Evolutionary conservation across 441 rosid genomes (phyloP), one percentile per base, ranked within the genome.

Genomic region (Brassica balearica): DNA sequence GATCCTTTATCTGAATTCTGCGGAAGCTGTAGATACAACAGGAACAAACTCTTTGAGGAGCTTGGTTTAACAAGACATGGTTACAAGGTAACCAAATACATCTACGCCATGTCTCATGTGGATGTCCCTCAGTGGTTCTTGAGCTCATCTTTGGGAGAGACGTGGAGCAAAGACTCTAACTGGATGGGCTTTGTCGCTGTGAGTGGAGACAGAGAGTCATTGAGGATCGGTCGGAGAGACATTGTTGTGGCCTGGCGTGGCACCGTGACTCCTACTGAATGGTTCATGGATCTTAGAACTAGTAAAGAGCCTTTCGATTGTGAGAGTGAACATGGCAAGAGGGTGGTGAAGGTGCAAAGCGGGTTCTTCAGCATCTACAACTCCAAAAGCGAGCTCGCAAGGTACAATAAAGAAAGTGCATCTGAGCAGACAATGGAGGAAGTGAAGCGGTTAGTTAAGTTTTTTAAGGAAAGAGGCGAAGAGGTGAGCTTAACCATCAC

Each of bases 191-290:
- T 85, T 38, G 82, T 90, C 0, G 93, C 93, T 0, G 86, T 83
- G 25, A 87, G 93, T 38, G 82, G 87, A 27, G 86, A 87, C 23
- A 53, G 80, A 64, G 96, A 90, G 80, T 69, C 91, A 0, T 2
- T 12, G 7, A 80, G 96, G 83, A 89, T 92, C 0, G 97, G 97
- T 15, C 77, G 92, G 68, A 73, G 96, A 72, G 96, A 94, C 81
- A 87, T 90, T 27, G 82, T 87, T 2, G 90, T 94, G 56, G 89
- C 90, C 2, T 94, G 96, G 96, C 85, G 94, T 17, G 96, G 96
- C 12, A 92, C 94, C 0, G 90, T 92, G 81, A 87, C 97, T 4
- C 97, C 97, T 1, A 80, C 91, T 0, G 94, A 92, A 71, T 94
- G 96, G 96, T 84, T 71, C 55, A 77, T 76, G n/a, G 91, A 94